Base-by-base conservation (phyloP, 176 grass and related monocot species). In the Ensete ventricosum region DNA sequence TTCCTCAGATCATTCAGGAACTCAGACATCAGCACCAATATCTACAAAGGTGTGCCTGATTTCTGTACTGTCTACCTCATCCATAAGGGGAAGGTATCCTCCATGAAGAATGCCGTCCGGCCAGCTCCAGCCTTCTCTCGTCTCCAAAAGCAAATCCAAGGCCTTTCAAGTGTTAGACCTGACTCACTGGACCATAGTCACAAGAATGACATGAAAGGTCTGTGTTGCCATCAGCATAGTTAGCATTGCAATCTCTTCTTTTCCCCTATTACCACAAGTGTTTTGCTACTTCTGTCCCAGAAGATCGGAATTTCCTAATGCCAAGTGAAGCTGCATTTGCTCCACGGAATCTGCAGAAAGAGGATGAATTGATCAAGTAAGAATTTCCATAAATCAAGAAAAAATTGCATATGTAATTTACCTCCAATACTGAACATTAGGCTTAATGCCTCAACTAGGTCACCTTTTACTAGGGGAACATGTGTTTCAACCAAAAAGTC, bases 11-110 rank as follows among this genome's bases (percentile, higher is more conserved):
- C 78, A 57, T 85, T 85, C 34, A 85, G 72, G 57, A 55, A n/a
- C 21, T 50, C 65, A 73, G 83, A 85, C 66, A 57, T 85, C 49
- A 20, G 78, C 0, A 53, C 24, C 48, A 81, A 5, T 71, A 54
- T 85, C 59, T 26, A 67, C 9, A 85, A 64, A 67, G 53, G 67
- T 24, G 73, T 79, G 62, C 66, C 83, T 0, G 79, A 85, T 49
- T 85, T 85, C 53, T 85, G 83, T 67, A 81, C 55, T 25, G 65
- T 85, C 53, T 85, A 81, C 70, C 52, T 81, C 49, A 81, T 85
- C 25, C 72, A 79, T 8, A 85, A 85, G 50, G 50, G 62, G 59
- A 85, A 77, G 66, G 19, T 77, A 9, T 77, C 83, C 26, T 77
- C 78, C 43, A 2, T 58, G 58, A 66, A 68, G 53, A 81, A 27